Evolutionary conservation across 1,139 yeast genomes (phyloP), one percentile per base, ranked within the genome.

Genomic region (Pichia sp.): DNA sequence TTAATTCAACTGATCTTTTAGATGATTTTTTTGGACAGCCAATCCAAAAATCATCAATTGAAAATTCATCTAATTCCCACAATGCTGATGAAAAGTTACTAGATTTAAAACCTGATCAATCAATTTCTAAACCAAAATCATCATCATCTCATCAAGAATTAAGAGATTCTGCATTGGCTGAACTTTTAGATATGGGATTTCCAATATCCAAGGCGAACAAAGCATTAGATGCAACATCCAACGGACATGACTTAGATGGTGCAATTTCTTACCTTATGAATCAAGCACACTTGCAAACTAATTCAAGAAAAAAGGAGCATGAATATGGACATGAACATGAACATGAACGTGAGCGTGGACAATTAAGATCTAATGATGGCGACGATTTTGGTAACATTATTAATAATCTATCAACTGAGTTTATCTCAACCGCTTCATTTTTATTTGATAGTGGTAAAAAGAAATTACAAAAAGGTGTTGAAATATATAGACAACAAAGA

Each of bases 111-210:
- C 12, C n/a, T 4, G n/a, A n/a, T 26, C 30, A 26, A n/a, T 25
- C 26, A 26, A 31, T 26, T 27, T 16, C 8, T 12, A 6, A 24
- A 30, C 3, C 11, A n/a, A n/a, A 37, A 24, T 4, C 28, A 6
- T 4, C 8, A 9, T 16, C 23, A 11, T 26, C 39, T 2, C 16
- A 27, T 4, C 37, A 30, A 27, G 46, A 43, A 11, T 26, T 24
- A 12, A 54, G 65, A 35, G 94, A 83, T 56, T 70, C 69, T 24
- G 69, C 79, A 3, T 61, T 86, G 26, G 92, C 92, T 0, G 86
- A 80, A 54, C 67, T 87, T 43, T 64, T 86, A 1, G 95, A 87
- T 51, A 86, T 87, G 76, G 95, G 96, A 2, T 87, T 87, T 56
- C 65, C 82, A 1, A 66, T 74, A 1, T 82, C 78, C 2, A 77